Evolutionary conservation across 225 moss, liverwort and hornwort genomes (phyloP), one percentile per base, ranked within the genome.

Genomic region (Antitrichia curtipendula): DNA sequence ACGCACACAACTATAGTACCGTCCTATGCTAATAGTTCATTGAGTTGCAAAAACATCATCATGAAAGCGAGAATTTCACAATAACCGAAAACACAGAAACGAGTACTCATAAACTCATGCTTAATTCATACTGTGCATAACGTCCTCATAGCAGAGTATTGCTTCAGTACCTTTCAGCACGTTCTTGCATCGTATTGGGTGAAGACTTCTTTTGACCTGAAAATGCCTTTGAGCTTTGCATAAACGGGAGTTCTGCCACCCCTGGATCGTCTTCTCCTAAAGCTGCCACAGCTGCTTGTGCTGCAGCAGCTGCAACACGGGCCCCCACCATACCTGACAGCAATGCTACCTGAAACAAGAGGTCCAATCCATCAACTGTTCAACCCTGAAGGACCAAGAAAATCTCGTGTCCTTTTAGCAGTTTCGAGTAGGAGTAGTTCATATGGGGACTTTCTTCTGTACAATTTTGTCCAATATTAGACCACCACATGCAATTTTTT

Each of bases 221-320:
- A 36, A 72, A 90, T 75, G 86, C 6, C 70, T 86, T 80, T 23
- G 91, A 87, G 68, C 61, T 81, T 90, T 94, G 94, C 90, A 94
- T 85, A 38, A 94, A 90, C 62, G 94, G 89, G 66, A 95, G 82
- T 78, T 94, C 93, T 47, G 90, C 93, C 49, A 95, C 91, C 63
- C 95, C 95, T 86, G 98, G 98, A 83, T 98, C 96, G 45, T 93
- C 95, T 73, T 97, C 98, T 38, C 90, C 94, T 59, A 98, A 91
- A 59, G 97, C 95, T 66, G 79, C 90, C 52, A 98, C 91, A 87
- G 98, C 98, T 77, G 98, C 97, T 84, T 96, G 94, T 21, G 97
- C 98, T 83, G 98, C 97, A 80, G 98, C 97, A 49, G 97, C 94
- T 86, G 98, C 98, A 93, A 97, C 98, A 81, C 93, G 94, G 29